These are phyloP conservation scores for Xylaria castorea DNA, from an alignment of 495 filamentous ascomycete species.

Conservation along the genomic window DNA sequence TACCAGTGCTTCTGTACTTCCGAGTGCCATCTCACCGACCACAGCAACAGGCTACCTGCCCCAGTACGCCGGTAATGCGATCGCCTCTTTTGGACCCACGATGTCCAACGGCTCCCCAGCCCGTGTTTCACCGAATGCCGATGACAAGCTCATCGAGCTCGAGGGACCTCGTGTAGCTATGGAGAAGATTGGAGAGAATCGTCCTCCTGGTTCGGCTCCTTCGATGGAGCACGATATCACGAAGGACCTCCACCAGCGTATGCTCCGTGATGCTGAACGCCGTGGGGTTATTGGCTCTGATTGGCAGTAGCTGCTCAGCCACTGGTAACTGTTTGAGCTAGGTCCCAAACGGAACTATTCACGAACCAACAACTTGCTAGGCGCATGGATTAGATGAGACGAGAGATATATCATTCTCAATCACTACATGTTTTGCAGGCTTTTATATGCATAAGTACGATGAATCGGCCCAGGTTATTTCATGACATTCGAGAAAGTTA, in stretches of 20 bases:
- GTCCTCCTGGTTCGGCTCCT: constrained; percentile 43
- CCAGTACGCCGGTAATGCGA: constrained; percentile 51
- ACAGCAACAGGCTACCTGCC: constrained; percentile 55
- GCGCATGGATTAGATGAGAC: neutral
- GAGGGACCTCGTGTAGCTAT: constrained; percentile 33
- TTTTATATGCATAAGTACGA: constrained; percentile 39
- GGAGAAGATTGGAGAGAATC: constrained; percentile 52
- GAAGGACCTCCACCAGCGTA: constrained; percentile 38
- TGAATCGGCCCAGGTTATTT: constrained; percentile 34
- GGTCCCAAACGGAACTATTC: constrained; percentile 18
- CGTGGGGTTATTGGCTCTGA: constrained; percentile 42
- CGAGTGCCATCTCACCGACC: constrained; percentile 52
- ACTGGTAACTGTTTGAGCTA: neutral
- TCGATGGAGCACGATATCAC: constrained; percentile 38
- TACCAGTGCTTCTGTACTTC: constrained; percentile 44
- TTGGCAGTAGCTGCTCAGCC: constrained; percentile 31
- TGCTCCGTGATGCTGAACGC: constrained; percentile 40
- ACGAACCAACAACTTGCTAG: constrained; percentile 23
- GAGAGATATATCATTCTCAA: constrained; percentile 26
- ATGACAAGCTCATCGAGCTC: constrained; percentile 36
- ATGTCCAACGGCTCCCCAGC: constrained; percentile 37
- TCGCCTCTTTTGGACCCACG: constrained; percentile 51
- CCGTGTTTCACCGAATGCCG: constrained; percentile 34
- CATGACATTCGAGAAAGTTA: constrained; percentile 21
- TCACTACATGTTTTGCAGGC: constrained; percentile 34